These are phyloP conservation scores for Vanrija humicola DNA, from an alignment of 1,284 basidiomycete genomes.

Conservation along the genomic window DNA sequence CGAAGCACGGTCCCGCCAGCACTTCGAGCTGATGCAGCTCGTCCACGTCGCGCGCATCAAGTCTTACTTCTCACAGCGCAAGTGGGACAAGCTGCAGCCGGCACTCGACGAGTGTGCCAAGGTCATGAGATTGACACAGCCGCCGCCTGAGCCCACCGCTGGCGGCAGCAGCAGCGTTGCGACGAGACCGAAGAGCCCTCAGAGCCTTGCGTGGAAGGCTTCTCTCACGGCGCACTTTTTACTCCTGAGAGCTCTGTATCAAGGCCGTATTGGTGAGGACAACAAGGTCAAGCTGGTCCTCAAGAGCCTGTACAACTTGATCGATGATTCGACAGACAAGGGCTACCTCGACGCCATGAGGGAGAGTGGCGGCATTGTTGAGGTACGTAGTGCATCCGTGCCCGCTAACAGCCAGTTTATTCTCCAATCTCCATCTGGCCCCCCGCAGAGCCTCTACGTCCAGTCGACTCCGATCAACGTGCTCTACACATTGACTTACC, in stretches of 20 bases:
- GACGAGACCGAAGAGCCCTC: neutral
- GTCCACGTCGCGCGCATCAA: constrained; percentile 23
- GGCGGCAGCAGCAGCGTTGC: neutral
- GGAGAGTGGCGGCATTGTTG: constrained; percentile 23
- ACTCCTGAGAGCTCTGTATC: constrained; percentile 26
- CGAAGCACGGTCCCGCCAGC: constrained; percentile 18
- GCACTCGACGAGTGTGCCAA: constrained; percentile 16
- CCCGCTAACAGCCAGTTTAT: constrained; percentile 7
- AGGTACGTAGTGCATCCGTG: constrained; percentile 13
- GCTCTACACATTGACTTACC: constrained; percentile 31
- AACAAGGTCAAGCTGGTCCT: constrained; percentile 16
- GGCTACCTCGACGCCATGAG: constrained; percentile 19
- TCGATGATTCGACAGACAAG: constrained; percentile 27
- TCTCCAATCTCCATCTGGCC: neutral
- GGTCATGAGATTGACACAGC: neutral
- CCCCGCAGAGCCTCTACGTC: constrained; percentile 17
- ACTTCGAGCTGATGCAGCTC: constrained; percentile 25
- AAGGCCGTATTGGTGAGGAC: constrained; percentile 35
- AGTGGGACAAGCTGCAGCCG: constrained; percentile 30
- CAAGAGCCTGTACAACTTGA: constrained; percentile 26
- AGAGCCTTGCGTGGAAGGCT: constrained; percentile 5
- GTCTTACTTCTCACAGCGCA: constrained; percentile 26
- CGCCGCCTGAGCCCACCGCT: too few relatives aligned
- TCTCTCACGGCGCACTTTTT: constrained; percentile 23
- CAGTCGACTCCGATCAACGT: constrained; percentile 38